phyloP scores from a whole-genome alignment of 2,329 filamentous ascomycete genomes.

The Chaetomium sp. region DNA sequence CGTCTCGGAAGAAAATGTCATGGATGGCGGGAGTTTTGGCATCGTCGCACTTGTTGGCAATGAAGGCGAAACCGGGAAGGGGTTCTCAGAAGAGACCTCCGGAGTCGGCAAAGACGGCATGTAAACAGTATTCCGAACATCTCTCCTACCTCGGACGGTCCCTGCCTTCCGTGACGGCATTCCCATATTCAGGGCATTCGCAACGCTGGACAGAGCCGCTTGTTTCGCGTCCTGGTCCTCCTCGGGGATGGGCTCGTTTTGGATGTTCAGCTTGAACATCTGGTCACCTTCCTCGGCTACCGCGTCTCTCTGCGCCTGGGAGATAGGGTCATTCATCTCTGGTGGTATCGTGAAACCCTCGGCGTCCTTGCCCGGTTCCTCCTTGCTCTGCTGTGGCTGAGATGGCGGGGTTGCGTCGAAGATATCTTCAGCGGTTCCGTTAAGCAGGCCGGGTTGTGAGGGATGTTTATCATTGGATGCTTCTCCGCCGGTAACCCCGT shows the following conservation, averaged over 20 bases:
- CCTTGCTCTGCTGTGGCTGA: constrained; percentile 46
- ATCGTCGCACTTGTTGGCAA: constrained; percentile 39
- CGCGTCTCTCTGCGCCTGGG: constrained; percentile 71
- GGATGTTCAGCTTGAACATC: constrained; percentile 77
- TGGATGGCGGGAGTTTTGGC: constrained; percentile 52
- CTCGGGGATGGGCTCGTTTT: constrained; percentile 75
- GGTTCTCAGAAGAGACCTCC: constrained; percentile 41
- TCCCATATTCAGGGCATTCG: constrained; percentile 68
- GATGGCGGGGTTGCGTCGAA: constrained; percentile 56
- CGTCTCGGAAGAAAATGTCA: constrained; percentile 64
- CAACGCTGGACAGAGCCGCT: constrained; percentile 74
- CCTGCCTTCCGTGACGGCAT: constrained; percentile 70
- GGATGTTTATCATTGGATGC: constrained; percentile 40
- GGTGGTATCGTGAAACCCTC: constrained; percentile 78
- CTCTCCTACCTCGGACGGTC: constrained; percentile 83
- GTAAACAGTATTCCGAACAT: constrained; percentile 90
- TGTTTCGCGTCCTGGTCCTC: constrained; percentile 74
- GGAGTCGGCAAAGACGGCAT: constrained; percentile 54
- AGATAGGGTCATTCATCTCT: constrained; percentile 64
- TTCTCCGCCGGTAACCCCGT: constrained; percentile 39
- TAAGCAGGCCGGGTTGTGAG: constrained; percentile 45
- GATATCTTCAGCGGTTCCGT: constrained; percentile 53
- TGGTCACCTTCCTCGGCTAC: constrained; percentile 63
- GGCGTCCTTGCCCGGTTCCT: constrained; percentile 60
- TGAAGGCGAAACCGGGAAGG: constrained; percentile 44